Base-by-base conservation (phyloP, 345 rosid genomes). In the Erucastrum elatum region DNA sequence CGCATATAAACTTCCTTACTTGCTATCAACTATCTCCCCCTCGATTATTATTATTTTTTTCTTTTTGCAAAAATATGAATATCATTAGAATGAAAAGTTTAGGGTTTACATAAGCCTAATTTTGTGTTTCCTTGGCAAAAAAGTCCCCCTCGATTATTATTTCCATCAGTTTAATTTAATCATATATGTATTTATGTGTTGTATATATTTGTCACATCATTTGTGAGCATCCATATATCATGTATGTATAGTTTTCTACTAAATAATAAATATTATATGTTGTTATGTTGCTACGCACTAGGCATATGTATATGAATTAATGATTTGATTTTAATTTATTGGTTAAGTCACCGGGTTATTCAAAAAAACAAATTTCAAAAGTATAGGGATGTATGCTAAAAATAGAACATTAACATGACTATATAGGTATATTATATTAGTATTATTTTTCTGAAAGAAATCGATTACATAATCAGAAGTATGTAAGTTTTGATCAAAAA, bases 1-100 rank as follows among this genome's bases (percentile, higher is more conserved):
- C 64, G 49, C 66, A 61, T 63, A 67, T 49, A 76, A 74, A 70
- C 68, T 76, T 75, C 80, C 83, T 41, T 72, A 55, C 81, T 82
- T 77, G 75, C 62, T 59, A 77, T 83, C 51, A 83, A 82, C 83
- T 80, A 46, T 46, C 68, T 68, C 31, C 21, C 56, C 77, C 80
- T 77, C 67, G 39, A 75, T 9, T 72, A 68, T 69, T 74, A 66
- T 83, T 78, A 21, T 21, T 21, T 21, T n/a, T 21, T 21, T 21
- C 21, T 21, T 21, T 21, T 21, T 21, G 21, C 21, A 21, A 21
- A 21, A 21, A 21, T 21, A 21, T 1, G 21, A 21, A 21, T 21
- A 21, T 21, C 21, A 21, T 21, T 21, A 21, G 21, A 21, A 21
- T 21, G 21, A 21, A 21, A 21, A 21, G 21, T 21, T 21, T 21